Evolutionary conservation across 257 asterid species (phyloP), one percentile per base, ranked within the genome.

Genomic region (Plantago elongata): DNA sequence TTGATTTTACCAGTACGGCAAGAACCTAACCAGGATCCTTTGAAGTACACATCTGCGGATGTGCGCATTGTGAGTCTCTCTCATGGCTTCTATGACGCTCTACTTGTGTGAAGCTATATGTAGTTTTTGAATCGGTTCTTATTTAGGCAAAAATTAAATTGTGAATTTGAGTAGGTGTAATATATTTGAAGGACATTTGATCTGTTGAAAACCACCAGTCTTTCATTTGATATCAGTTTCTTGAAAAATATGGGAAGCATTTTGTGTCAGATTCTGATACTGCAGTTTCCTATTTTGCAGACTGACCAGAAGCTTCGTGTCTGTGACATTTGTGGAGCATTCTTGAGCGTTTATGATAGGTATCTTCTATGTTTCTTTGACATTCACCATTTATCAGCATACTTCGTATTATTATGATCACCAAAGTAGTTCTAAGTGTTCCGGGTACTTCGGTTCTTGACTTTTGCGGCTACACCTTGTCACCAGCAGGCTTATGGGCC

Each of bases 221-320:
- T 13, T 43, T 45, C 61, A 43, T 62, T 14, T 55, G 63, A 51
- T 34, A 5, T 51, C 50, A 63, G 16, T 48, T 34, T 70, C 51
- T 44, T 60, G 65, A 64, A 58, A 51, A 54, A 60, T 17, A 42
- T 54, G 51, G 51, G 37, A 52, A 49, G 54, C n/a, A 57, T 45
- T 11, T 42, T 37, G n/a, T 16, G 1, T 54, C 22, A 56, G 57
- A 63, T 64, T 70, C 83, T 83, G 54, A 81, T 72, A 43, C 27
- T 43, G 38, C 57, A 2, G 44, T 57, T 52, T 59, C 16, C 52
- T 59, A 55, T 34, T 64, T 71, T 60, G 34, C 99, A 92, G 97
- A 92, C 97, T 65, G 97, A 92, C 81, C 99, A 92, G 74, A 92
- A 92, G 84, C 96, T 92, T 61, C 99, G 99, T 57, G 97, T 92